These are phyloP conservation scores for Zalerion maritima DNA, from an alignment of 495 filamentous ascomycete genomes.

Conservation along the genomic window DNA sequence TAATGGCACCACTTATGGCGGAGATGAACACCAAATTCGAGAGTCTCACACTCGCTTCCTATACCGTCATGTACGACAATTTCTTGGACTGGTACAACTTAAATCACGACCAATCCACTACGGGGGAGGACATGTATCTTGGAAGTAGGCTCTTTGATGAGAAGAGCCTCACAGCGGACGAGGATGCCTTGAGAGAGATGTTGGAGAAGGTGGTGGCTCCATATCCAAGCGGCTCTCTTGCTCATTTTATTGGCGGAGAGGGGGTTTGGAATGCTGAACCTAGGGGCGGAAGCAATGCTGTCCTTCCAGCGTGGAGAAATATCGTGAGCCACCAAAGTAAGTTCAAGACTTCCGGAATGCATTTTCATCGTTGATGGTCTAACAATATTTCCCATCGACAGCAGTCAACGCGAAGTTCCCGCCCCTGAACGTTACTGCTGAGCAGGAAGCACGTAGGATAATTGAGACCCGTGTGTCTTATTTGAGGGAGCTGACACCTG, in stretches of 20 bases:
- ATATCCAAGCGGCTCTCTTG: slow-evolving; percentile 3
- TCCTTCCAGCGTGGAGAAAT: slow-evolving; percentile 43
- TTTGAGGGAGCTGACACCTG: slow-evolving; percentile 19
- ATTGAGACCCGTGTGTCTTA: slow-evolving; percentile 28
- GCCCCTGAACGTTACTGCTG: slow-evolving; percentile 23
- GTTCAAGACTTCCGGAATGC: slow-evolving; percentile 2
- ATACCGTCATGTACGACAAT: slow-evolving; percentile 26
- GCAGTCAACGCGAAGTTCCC: slow-evolving; percentile 22
- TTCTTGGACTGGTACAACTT: slow-evolving; percentile 32
- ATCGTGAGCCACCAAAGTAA: slow-evolving; percentile 26
- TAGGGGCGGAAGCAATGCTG: slow-evolving; percentile 24
- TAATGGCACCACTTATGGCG: slow-evolving; percentile 24
- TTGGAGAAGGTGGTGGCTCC: slow-evolving; percentile 4
- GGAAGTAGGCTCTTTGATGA: slow-evolving; percentile 26
- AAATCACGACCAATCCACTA: slow-evolving; percentile 15
- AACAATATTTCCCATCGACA: slow-evolving; percentile 3
- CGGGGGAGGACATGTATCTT: slow-evolving; percentile 25
- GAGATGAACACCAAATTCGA: slow-evolving; percentile 32
- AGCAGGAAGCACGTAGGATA: slow-evolving; percentile 20
- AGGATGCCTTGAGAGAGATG: slow-evolving; percentile 12
- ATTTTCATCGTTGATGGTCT: background rate
- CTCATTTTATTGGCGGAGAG: slow-evolving; percentile 19
- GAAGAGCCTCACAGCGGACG: slow-evolving; percentile 11
- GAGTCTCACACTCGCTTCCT: slow-evolving; percentile 16
- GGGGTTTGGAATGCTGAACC: slow-evolving; percentile 25